Evolutionary conservation across 495 filamentous ascomycete genomes (phyloP), one percentile per base, ranked within the genome.

Genomic region (Oidiodendron maius): DNA sequence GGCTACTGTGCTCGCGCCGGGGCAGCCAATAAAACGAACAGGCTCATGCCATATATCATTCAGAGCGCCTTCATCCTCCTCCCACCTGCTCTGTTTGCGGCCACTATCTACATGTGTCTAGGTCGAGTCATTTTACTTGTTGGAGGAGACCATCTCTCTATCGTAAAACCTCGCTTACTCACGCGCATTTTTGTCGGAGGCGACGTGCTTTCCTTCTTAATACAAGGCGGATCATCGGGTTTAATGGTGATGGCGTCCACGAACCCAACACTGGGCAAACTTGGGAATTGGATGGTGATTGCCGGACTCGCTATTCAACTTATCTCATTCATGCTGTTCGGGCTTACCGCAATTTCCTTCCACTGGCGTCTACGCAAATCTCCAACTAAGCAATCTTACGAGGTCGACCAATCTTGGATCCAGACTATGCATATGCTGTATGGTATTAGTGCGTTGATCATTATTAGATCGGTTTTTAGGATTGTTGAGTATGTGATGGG

Each of bases 401-500:
- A 24, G 37, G 5, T 17, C 22, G 51, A n/a, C n/a, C 13, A 44
- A 17, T 9, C 81, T 12, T 28, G 38, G 46, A 60, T 46, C 65
- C 61, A 15, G 65, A 20, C n/a, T 41, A 17, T 17, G 39, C 40
- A 46, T 15, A 58, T 71, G 13, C 68, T 84, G 4, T 85, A 83
- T 56, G 41, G 24, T 9, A 65, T 64, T 3, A 74, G 69, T 43
- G 59, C 54, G 1, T 59, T 85, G 3, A 83, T 87, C 47, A 46
- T 86, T 41, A 52, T 84, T 2, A 71, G 84, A 3, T 75, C 68
- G 9, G 44, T 84, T 2, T 75, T 83, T 52, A 69, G 83, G 16
- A 65, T 80, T 13, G 61, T 81, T 16, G 83, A 86, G 64, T 87
- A 80, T 44, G 23, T 71, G 0, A 62, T 75, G 56, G 81, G 83